phyloP scores from a whole-genome alignment of 177 flowering plant species.

The Telopea speciosissima region DNA sequence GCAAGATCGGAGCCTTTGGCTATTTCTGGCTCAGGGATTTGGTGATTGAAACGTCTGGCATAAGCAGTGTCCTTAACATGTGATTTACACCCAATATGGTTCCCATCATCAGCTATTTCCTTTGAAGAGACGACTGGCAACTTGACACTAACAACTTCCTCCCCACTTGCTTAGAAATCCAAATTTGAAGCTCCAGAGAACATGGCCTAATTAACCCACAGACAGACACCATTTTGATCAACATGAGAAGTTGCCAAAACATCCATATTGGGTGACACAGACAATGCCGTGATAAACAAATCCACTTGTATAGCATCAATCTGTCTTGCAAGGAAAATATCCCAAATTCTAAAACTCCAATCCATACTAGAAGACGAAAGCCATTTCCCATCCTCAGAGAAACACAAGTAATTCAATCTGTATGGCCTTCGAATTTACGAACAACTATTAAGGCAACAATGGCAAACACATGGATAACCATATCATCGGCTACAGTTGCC shows the following conservation, averaged over 20 bases:
- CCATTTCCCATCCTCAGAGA: slow-evolving; percentile 99
- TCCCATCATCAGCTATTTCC: slow-evolving; percentile 27
- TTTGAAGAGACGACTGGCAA: slow-evolving; percentile 62
- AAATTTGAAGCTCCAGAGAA: slow-evolving; percentile 60
- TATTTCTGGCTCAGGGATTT: slow-evolving; percentile 89
- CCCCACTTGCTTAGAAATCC: slow-evolving; percentile 69
- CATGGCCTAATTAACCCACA: slow-evolving; percentile 90
- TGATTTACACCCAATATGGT: slow-evolving; percentile 12
- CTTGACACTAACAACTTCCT: slow-evolving; percentile 54
- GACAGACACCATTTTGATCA: slow-evolving; percentile 88
- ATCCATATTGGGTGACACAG: slow-evolving; percentile 95
- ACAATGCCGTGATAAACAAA: slow-evolving; percentile 71
- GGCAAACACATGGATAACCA: slow-evolving; percentile 71
- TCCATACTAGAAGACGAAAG: slow-evolving; percentile 95
- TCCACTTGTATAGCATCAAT: slow-evolving; percentile 86
- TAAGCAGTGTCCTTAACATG: slow-evolving; percentile 11
- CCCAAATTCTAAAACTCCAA: slow-evolving; percentile 94
- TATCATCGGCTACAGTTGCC: slow-evolving; percentile 84
- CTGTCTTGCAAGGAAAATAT: slow-evolving; percentile 84
- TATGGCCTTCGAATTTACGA: slow-evolving; percentile 91
- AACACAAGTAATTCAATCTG: slow-evolving; percentile 92
- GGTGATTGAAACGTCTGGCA: slow-evolving; percentile 20
- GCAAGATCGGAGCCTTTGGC: slow-evolving; percentile 91
- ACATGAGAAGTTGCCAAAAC: slow-evolving; percentile 91
- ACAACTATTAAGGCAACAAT: slow-evolving; percentile 75